Conservation (phyloP, 495 filamentous ascomycete species). For the Penicillium paxilli region DNA sequence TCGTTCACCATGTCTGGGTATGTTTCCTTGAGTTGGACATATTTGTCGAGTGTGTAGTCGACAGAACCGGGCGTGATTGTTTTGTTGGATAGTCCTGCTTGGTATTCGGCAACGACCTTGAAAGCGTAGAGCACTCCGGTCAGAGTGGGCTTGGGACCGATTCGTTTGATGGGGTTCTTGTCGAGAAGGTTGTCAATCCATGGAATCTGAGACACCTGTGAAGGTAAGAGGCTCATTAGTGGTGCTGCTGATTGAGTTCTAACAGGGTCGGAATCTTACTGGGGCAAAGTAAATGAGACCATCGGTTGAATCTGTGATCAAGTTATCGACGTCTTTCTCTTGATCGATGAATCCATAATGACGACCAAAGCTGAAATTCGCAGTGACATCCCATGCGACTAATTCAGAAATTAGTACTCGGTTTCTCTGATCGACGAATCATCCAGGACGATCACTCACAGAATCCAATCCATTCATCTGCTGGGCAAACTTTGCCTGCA, state of each 20-base stretch:
- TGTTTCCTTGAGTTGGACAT: conserved; percentile 19
- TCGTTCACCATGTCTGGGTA: conserved; percentile 22
- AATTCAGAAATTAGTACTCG: background rate
- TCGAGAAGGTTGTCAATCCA: conserved; percentile 45
- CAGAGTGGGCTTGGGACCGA: conserved; percentile 24
- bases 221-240: background rate
- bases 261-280: conserved; percentile 7
- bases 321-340: conserved; percentile 35
- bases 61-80: conserved; percentile 6
- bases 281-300: conserved; percentile 24
- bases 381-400: conserved; percentile 48
- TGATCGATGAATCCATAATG: conserved; percentile 43
- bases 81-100: conserved; percentile 15
- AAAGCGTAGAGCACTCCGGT: conserved; percentile 23
- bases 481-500: conserved; percentile 24
- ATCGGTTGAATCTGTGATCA: conserved; percentile 23
- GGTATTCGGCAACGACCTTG: conserved; percentile 23
- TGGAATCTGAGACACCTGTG: conserved; percentile 45
- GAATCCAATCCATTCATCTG: conserved; percentile 44
- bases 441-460: conserved; percentile 20
- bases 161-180: conserved; percentile 45
- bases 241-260: background rate
- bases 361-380: conserved; percentile 38
- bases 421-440: background rate
- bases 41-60: conserved; percentile 25